These are phyloP conservation scores for Arthrobotrys megalospora DNA, from an alignment of 2,329 filamentous ascomycete genomes.

Conservation along the genomic window DNA sequence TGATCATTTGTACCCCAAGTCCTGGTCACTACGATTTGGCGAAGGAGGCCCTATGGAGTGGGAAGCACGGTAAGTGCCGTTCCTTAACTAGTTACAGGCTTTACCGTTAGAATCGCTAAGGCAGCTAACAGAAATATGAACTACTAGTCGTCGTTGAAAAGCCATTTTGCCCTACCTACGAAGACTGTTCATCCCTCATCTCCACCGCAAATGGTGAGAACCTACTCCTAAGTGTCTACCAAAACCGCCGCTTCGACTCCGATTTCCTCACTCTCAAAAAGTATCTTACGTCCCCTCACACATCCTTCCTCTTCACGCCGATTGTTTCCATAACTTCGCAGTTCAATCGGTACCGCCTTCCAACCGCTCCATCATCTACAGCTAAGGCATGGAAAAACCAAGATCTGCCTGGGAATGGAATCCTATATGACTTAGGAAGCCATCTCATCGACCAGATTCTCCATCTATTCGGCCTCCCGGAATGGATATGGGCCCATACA, in stretches of 20 bases:
- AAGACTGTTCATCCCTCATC: slow-evolving; percentile 66
- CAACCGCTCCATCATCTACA: slow-evolving; percentile 37
- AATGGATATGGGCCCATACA: slow-evolving; percentile 65
- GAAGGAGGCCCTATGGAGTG: slow-evolving; percentile 65
- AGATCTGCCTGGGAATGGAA: slow-evolving; percentile 64
- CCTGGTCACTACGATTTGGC: slow-evolving; percentile 66
- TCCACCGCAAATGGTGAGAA: slow-evolving; percentile 64
- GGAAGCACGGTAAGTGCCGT: slow-evolving; percentile 67
- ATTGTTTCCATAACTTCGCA: slow-evolving; percentile 63
- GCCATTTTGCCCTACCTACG: slow-evolving; percentile 66
- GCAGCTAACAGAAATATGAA: slow-evolving; percentile 5
- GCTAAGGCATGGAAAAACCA: slow-evolving; percentile 62
- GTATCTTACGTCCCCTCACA: slow-evolving; percentile 56
- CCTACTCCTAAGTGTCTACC: slow-evolving; percentile 67
- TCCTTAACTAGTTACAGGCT: neutral
- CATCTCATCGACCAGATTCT: slow-evolving; percentile 68
- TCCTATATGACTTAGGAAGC: slow-evolving; percentile 67
- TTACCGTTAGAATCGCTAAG: neutral
- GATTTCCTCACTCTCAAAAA: slow-evolving; percentile 67
- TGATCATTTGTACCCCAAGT: slow-evolving; percentile 66
- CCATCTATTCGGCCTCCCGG: slow-evolving; percentile 66
- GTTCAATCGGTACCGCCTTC: slow-evolving; percentile 63
- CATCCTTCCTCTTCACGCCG: slow-evolving; percentile 57
- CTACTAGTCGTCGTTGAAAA: slow-evolving; percentile 67
- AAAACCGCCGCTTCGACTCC: slow-evolving; percentile 67